Evolutionary conservation across 2,329 filamentous ascomycete genomes (phyloP), one percentile per base, ranked within the genome.

Genomic region (Pseudocercospora macadamiae): DNA sequence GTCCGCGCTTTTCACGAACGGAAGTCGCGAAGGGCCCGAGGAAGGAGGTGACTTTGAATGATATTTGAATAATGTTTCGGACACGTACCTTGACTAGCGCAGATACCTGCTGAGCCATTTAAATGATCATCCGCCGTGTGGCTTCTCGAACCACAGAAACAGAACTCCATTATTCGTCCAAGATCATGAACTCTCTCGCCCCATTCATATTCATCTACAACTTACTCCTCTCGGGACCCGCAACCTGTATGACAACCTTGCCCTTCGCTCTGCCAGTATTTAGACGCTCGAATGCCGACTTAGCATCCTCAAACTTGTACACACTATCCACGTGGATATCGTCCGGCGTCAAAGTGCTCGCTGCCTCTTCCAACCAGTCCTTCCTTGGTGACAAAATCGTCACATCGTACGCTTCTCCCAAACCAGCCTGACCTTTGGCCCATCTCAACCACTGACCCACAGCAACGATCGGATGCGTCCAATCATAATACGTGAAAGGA

Each of bases 291-390:
- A 74, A 75, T 1, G 73, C 73, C 59, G 70, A 57, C 51, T 66
- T 66, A 2, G 78, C 81, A 57, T 89, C 80, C 37, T 84, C 83
- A 70, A 85, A 86, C 4, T 77, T 74, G 66, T 82, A 86, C 1
- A 76, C 75, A 57, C 80, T 77, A 67, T 88, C 86, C 25, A 88
- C 71, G 1, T 85, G 77, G 3, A 80, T 72, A 70, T 79, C 81
- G 12, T 88, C 66, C 67, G 56, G 52, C 14, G 81, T 70, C 70
- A 89, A 73, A 78, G 82, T 85, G 51, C 75, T 69, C 1, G 73
- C 85, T 42, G 82, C 84, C 53, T 77, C 71, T 1, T 75, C 85
- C 54, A 89, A 68, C 68, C 80, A 75, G 25, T 70, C 75, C 34
- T 51, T 84, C 74, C 42, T 80, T 76, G 37, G 71, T 3, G 74